Evolutionary conservation across 2,329 filamentous ascomycete species (phyloP).

Genomic region (Aspergillus arachidicola): DNA sequence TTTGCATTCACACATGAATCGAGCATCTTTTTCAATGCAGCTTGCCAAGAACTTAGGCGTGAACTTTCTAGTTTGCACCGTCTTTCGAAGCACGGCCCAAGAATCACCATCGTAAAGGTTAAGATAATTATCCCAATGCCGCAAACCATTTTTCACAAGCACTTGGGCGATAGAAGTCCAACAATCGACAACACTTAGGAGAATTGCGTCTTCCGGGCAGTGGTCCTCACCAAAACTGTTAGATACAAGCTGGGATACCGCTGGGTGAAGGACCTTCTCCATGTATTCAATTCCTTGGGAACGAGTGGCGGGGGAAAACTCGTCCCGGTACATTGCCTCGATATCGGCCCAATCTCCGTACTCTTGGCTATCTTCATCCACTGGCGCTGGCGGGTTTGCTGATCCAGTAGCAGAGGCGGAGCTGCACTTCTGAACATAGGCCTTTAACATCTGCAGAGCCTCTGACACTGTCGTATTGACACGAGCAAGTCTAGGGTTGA

Average conservation of each 20-base stretch:
- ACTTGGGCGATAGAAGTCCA: constrained; percentile 56
- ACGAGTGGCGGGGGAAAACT: constrained; percentile 21
- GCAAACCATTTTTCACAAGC: constrained; percentile 49
- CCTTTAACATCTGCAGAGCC: constrained; percentile 51
- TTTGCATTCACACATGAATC: constrained; percentile 49
- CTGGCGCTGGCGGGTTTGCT: constrained; percentile 25
- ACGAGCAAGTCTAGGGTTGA: constrained; percentile 51
- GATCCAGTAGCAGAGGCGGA: constrained; percentile 22
- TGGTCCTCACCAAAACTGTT: constrained; percentile 64
- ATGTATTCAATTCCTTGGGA: constrained; percentile 35
- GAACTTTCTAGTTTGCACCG: constrained; percentile 51
- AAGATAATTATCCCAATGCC: constrained; percentile 60
- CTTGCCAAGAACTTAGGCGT: constrained; percentile 48
- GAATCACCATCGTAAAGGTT: constrained; percentile 56
- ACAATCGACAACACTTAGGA: constrained; percentile 55
- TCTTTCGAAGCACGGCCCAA: constrained; percentile 50
- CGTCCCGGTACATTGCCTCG: constrained; percentile 47
- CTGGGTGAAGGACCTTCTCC: constrained; percentile 49
- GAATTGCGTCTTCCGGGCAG: constrained; percentile 56
- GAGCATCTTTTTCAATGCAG: constrained; percentile 46
- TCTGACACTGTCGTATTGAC: constrained; percentile 52
- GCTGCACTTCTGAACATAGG: constrained; percentile 41
- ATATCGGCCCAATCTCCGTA: constrained; percentile 63
- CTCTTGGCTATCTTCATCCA: constrained; percentile 65
- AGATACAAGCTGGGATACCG: constrained; percentile 58